Evolutionary conservation across 306 rosid species (phyloP), one percentile per base, ranked within the genome.

Genomic region (Hylodesmum podocarpum): DNA sequence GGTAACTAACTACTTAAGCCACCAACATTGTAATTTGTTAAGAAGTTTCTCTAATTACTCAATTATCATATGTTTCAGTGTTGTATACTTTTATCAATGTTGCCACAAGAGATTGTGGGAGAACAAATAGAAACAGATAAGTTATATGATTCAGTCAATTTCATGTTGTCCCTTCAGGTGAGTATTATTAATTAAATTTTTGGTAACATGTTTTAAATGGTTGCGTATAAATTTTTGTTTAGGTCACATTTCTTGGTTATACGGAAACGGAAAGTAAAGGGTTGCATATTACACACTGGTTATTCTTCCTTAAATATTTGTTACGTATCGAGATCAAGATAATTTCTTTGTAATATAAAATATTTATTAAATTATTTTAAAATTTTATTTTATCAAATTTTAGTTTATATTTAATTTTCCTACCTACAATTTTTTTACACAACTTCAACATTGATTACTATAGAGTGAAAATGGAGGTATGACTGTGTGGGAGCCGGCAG

Each of bases 391-490:
- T 37, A 37, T 13, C 7, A 37, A 37, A 7, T 2, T 37, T 37
- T 37, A 37, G 2, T 7, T 37, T 37, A 37, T 7, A 37, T 10
- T 37, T 37, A 37, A 1, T n/a, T 18, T 65, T 3, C 31, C 19
- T 19, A 9, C 4, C 8, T 15, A 0, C 21, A 29, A 65, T 37
- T n/a, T n/a, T n/a, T n/a, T n/a, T n/a, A n/a, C n/a, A n/a, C n/a
- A n/a, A n/a, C n/a, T n/a, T 65, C 50, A 65, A 8, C 41, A 22
- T 66, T 63, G 9, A 18, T 10, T 18, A 59, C 8, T 66, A 80
- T 37, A 90, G 90, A 84, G 96, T 81, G 71, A 87, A 59, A 88
- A 73, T 6, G 96, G 96, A 2, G 96, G 96, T 49, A 66, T 86
- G 33, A 34, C 91, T 14, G 90, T 82, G 0, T 90, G 96, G 93